Base-by-base conservation (phyloP, 2,329 filamentous ascomycete species). In the Teratosphaeria zuluensis region DNA sequence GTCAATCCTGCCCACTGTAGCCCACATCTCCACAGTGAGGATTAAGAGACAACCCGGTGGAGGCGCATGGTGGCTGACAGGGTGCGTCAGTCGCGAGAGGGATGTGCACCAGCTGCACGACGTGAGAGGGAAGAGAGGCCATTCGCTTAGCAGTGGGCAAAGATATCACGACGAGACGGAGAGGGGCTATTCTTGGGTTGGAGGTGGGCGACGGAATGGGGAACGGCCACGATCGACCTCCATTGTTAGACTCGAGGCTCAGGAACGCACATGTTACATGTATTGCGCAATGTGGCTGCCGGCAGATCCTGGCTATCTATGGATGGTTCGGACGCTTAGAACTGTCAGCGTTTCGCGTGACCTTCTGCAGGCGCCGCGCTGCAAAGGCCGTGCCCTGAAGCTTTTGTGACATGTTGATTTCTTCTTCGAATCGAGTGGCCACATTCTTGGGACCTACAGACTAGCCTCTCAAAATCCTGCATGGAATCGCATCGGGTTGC, bases 301-400 rank as follows among this genome's bases (percentile, higher is more conserved):
- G 54, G 51, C 59, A 60, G 59, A 59, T 61, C 59, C 57, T 56
- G 58, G 55, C 54, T 46, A 60, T 58, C 33, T 52, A 46, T 55
- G 56, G 53, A 46, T 21, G 31, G 8, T 16, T 51, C 59, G 35
- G 58, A 57, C 53, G 55, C 58, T 53, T 35, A 56, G 60, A 68
- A 63, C 64, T 68, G 65, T 68, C 66, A 67, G 61, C 66, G 58
- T 62, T 68, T 67, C 66, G 65, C 65, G 65, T 68, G 66, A 67
- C 65, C 62, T 52, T 51, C 38, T 56, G 57, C 64, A 65, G 61
- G 63, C 62, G 59, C 58, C 61, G 64, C 61, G 55, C 24, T 21
- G 31, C 57, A 58, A 35, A 55, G 57, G 56, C 64, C 62, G 64
- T 61, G 62, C 54, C 57, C 55, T 56, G 58, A 51, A 55, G 55